phyloP scores from a whole-genome alignment of 2,329 filamentous ascomycete genomes.

The Fusarium gaditjirri region DNA sequence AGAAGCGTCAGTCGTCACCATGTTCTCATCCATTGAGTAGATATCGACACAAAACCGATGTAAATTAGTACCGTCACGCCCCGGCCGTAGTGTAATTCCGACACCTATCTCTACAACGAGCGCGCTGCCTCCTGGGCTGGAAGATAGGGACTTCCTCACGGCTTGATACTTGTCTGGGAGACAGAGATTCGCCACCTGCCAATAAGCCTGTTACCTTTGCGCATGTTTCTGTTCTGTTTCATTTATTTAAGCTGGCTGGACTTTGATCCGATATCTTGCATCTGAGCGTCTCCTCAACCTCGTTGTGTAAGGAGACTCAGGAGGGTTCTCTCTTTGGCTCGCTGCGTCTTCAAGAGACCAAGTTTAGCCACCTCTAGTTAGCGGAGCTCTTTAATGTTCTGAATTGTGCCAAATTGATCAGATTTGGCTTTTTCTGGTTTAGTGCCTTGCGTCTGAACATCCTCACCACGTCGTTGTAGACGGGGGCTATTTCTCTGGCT shows the following conservation, averaged over 20 bases:
- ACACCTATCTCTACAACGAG: fast-evolving
- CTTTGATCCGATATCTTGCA: not conserved
- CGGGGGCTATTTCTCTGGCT: fast-evolving
- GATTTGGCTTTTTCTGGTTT: fast-evolving
- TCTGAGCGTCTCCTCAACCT: too few relatives aligned
- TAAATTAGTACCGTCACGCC: fast-evolving
- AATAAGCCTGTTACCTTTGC: fast-evolving
- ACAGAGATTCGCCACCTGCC: fast-evolving
- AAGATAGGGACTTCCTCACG: fast-evolving
- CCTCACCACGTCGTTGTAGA: too few relatives aligned
- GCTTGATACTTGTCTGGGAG: not conserved
- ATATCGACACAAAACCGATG: fast-evolving
- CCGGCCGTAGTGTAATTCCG: fast-evolving
- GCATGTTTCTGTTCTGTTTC: not conserved
- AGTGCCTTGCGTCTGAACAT: not conserved
- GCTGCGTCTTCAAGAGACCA: fast-evolving
- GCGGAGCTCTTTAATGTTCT: fast-evolving
- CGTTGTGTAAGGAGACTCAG: not conserved
- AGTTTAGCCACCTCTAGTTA: fast-evolving
- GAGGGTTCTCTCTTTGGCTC: not conserved
- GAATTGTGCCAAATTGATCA: fast-evolving
- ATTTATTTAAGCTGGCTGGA: not conserved
- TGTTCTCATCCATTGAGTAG: fast-evolving
- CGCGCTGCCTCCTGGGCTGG: not conserved
- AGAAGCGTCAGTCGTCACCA: not conserved